phyloP scores from a whole-genome alignment of 2,329 filamentous ascomycete species.

The Orbilia ellipsospora region DNA sequence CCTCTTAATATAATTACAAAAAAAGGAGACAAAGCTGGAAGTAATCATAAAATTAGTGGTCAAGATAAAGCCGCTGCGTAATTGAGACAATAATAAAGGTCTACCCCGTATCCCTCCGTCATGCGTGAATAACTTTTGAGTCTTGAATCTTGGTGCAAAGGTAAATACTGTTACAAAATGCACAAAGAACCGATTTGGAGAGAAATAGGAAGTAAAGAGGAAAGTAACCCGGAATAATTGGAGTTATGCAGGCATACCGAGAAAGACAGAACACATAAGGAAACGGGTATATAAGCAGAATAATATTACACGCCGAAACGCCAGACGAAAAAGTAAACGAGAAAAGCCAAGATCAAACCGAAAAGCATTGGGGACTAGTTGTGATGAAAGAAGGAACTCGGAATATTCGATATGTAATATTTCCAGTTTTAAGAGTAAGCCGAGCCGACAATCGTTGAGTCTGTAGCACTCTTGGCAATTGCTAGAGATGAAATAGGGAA shows the following conservation, averaged over 20 bases:
- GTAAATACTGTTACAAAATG: slow-evolving; percentile 15
- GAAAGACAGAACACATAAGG: neutral
- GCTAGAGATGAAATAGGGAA: too few species aligned
- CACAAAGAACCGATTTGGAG: slow-evolving; percentile 1
- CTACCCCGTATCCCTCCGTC: neutral
- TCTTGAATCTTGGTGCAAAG: slow-evolving; percentile 3
- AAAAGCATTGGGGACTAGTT: neutral
- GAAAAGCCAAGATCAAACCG: neutral
- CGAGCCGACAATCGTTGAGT: too few species aligned
- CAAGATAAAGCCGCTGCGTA: neutral
- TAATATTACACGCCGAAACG: slow-evolving; percentile 36
- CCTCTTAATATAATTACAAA: slow-evolving; percentile 50
- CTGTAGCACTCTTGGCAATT: too few species aligned
- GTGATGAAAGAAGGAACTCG: slow-evolving; percentile 11
- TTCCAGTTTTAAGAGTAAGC: too few species aligned
- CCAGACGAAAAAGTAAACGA: slow-evolving; percentile 9
- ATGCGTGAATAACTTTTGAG: slow-evolving; percentile 23
- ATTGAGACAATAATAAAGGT: neutral
- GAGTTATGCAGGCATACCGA: neutral
- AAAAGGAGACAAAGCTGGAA: slow-evolving; percentile 5
- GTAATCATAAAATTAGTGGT: too few species aligned
- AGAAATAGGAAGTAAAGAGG: neutral
- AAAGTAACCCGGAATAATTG: neutral
- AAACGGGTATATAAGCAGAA: slow-evolving; percentile 54
- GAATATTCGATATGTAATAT: neutral